phyloP scores from a whole-genome alignment of 495 filamentous ascomycete species.

The Cercophora samala region DNA sequence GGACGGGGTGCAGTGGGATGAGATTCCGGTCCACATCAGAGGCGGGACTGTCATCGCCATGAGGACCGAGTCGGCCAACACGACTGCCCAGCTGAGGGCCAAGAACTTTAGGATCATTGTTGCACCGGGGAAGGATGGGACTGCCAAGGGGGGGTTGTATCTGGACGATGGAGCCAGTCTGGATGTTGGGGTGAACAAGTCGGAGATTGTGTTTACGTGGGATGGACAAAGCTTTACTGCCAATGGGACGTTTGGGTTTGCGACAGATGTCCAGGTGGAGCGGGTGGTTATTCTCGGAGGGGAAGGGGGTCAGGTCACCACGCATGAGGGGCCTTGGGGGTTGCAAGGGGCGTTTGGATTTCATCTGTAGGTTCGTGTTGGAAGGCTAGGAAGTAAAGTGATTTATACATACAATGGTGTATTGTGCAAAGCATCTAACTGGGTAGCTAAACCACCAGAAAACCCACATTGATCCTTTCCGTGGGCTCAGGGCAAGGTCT shows the following conservation, averaged over 20 bases:
- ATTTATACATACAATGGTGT: no score
- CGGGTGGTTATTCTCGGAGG: slow-evolving; percentile 54
- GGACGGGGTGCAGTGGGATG: slow-evolving; percentile 52
- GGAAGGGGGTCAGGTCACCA: slow-evolving; percentile 17
- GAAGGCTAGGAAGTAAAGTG: no score
- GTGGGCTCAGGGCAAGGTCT: no score
- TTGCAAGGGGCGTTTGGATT: slow-evolving; percentile 19
- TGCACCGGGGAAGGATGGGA: slow-evolving; percentile 51
- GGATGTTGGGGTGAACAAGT: slow-evolving; percentile 32
- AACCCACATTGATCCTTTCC: no score
- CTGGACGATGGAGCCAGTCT: slow-evolving; percentile 59
- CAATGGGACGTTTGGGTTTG: slow-evolving; percentile 54
- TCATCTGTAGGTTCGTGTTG: background rate
- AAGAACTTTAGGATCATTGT: slow-evolving; percentile 69
- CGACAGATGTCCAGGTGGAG: slow-evolving; percentile 47
- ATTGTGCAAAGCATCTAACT: no score
- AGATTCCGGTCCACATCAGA: slow-evolving; percentile 72
- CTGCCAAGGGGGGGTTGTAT: slow-evolving; percentile 47
- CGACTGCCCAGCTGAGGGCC: slow-evolving; percentile 63
- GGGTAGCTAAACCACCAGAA: no score
- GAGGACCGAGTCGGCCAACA: slow-evolving; percentile 58
- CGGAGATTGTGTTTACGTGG: slow-evolving; percentile 54
- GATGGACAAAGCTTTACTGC: slow-evolving; percentile 43
- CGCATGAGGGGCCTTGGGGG: slow-evolving; percentile 19
- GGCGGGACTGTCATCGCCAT: slow-evolving; percentile 65